phyloP scores from a whole-genome alignment of 176 grass and related monocot species.

The Aegilops umbellulata region DNA sequence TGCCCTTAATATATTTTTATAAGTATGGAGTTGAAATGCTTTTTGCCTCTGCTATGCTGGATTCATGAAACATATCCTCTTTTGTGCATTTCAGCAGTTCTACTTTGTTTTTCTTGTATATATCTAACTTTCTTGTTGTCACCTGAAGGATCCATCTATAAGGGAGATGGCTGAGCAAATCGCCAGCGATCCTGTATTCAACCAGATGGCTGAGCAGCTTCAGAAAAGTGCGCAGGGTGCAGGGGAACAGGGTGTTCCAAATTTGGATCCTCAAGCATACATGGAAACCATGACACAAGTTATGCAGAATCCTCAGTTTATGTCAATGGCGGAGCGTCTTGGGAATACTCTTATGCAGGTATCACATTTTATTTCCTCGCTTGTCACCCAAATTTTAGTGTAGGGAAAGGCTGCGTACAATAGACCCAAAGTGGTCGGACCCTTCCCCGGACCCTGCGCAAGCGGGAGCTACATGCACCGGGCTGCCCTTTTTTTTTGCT shows the following conservation, averaged over 20 bases:
- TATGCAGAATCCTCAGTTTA: constrained; percentile 92
- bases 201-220: constrained; percentile 90
- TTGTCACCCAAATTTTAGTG: not conserved
- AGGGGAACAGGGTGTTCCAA: constrained; percentile 63
- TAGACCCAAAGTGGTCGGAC: too few species aligned
- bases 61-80: not conserved
- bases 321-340: constrained; percentile 85
- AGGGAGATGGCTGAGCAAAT: constrained; percentile 94
- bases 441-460: too few species aligned
- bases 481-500: too few species aligned
- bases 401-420: too few species aligned
- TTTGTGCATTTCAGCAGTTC: not conserved
- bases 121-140: constrained; percentile 7
- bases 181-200: constrained; percentile 73
- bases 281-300: constrained; percentile 83
- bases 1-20: not conserved
- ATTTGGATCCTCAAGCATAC: constrained; percentile 74
- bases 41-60: not conserved
- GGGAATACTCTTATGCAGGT: constrained; percentile 90
- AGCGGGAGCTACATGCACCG: too few species aligned
- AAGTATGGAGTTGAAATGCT: not conserved
- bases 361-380: not conserved
- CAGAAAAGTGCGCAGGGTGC: constrained; percentile 65
- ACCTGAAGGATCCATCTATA: constrained; percentile 85
- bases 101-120: not conserved